A percentile compares a stretch with the other conserved stretches of the same genome.
phyloP scores from a whole-genome alignment of 768 basidiomycete genomes.

The Lepiota brunneoincarnata region DNA sequence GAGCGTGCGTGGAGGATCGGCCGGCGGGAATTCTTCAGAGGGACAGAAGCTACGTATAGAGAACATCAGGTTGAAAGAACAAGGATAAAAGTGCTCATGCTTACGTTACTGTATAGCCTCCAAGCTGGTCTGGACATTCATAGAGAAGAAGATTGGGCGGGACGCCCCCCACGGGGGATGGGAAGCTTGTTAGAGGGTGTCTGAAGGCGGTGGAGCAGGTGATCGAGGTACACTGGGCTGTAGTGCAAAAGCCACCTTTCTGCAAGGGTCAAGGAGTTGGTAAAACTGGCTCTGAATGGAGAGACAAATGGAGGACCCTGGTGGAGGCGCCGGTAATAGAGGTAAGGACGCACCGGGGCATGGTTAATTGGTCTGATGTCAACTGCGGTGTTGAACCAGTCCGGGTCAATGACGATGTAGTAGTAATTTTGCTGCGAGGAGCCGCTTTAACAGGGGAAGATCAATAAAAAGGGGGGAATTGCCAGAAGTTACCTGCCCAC shows the following conservation, averaged over 20 bases:
- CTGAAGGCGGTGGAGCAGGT: conserved; percentile 23
- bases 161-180: conserved; percentile 12
- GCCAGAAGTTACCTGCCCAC: too few relatives aligned
- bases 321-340: neutral
- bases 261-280: neutral
- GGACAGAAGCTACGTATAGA: conserved; percentile 25
- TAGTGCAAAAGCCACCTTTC: conserved; percentile 22
- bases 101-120: conserved; percentile 25
- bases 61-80: neutral
- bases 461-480: too few relatives aligned
- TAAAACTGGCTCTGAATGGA: too few relatives aligned
- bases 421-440: conserved; percentile 22
- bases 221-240: conserved; percentile 17
- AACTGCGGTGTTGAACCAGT: conserved; percentile 24
- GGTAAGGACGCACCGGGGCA: neutral
- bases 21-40: conserved; percentile 18
- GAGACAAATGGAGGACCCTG: too few relatives aligned
- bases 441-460: too few relatives aligned
- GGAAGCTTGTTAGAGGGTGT: conserved; percentile 22
- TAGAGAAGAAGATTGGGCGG: conserved; percentile 20
- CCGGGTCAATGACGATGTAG: conserved; percentile 27
- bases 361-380: conserved; percentile 18
- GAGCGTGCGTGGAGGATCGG: conserved; percentile 7
- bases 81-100: neutral
- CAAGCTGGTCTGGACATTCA: conserved; percentile 18